phyloP scores from a whole-genome alignment of 1,139 yeast species.

The Yamadazyma conglobata region DNA sequence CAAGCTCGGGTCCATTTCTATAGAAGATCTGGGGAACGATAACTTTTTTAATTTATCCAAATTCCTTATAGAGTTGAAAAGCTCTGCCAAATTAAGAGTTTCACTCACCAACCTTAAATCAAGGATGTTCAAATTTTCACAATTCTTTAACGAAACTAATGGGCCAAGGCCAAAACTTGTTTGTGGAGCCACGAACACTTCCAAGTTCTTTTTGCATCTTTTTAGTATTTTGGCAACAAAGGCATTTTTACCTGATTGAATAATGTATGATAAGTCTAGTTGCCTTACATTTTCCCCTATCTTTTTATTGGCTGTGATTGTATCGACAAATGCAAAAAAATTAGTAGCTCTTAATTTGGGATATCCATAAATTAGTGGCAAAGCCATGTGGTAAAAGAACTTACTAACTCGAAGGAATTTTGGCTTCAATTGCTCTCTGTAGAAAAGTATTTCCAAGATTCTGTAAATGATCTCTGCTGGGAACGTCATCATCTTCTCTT shows the following conservation, averaged over 20 bases:
- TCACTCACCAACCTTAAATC: slow-evolving; percentile 91
- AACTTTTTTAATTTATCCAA: slow-evolving; percentile 64
- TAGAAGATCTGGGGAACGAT: slow-evolving; percentile 86
- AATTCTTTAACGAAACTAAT: slow-evolving; percentile 68
- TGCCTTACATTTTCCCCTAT: slow-evolving; percentile 45
- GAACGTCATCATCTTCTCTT: slow-evolving; percentile 27
- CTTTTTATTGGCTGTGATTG: slow-evolving; percentile 47
- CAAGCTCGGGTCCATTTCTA: slow-evolving; percentile 57
- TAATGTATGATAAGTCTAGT: slow-evolving; percentile 71
- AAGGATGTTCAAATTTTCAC: slow-evolving; percentile 58
- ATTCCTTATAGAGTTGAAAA: slow-evolving; percentile 69
- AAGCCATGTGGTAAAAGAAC: slow-evolving; percentile 53
- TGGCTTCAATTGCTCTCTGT: slow-evolving; percentile 38
- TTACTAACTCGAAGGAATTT: slow-evolving; percentile 59
- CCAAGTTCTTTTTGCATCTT: slow-evolving; percentile 62
- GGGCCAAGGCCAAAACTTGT: slow-evolving; percentile 94
- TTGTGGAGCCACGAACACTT: slow-evolving; percentile 84
- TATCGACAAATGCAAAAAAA: slow-evolving; percentile 68
- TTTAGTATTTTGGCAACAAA: slow-evolving; percentile 78
- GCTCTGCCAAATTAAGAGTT: slow-evolving; percentile 75
- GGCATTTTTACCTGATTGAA: slow-evolving; percentile 93
- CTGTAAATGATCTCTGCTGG: slow-evolving; percentile 61
- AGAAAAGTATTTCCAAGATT: slow-evolving; percentile 43
- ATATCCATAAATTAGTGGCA: slow-evolving; percentile 59
- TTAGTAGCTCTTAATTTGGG: slow-evolving; percentile 68